A percentile compares a stretch with the other conserved stretches of the same genome.
These are phyloP conservation scores for Tricladium varicosporioides DNA, from an alignment of 2,329 filamentous ascomycete genomes.

Conservation along the genomic window DNA sequence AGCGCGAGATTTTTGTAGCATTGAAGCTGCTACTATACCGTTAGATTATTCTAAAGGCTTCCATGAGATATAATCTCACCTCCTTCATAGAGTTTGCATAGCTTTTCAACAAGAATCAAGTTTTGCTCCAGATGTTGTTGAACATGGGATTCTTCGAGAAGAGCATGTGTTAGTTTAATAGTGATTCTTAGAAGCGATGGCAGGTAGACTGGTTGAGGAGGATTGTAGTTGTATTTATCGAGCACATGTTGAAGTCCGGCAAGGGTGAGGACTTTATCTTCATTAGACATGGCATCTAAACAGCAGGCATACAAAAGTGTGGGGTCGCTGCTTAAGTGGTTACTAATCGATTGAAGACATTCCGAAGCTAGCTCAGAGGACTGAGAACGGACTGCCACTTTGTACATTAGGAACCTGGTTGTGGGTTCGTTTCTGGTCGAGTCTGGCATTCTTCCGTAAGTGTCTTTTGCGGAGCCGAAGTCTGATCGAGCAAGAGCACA, in stretches of 20 bases:
- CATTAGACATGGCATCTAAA: constrained; percentile 67
- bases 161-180: constrained; percentile 48
- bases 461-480: constrained; percentile 49
- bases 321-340: constrained; percentile 49
- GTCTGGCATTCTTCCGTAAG: constrained; percentile 59
- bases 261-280: constrained; percentile 60
- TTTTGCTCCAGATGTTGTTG: background rate
- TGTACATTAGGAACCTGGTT: constrained; percentile 75
- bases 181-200: constrained; percentile 63
- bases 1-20: constrained; percentile 42
- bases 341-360: constrained; percentile 61
- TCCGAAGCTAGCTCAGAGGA: constrained; percentile 58
- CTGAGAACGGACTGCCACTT: constrained; percentile 59
- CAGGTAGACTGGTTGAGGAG: constrained; percentile 52
- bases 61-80: constrained; percentile 33
- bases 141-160: constrained; percentile 35
- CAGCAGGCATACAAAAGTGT: constrained; percentile 78
- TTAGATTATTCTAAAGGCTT: too few relatives aligned
- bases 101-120: constrained; percentile 40
- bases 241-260: constrained; percentile 59
- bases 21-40: constrained; percentile 19
- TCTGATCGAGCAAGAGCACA: constrained; percentile 63
- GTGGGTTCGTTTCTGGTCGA: constrained; percentile 57
- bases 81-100: constrained; percentile 55
- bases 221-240: constrained; percentile 49